Percentiles rank a stretch among this genome's conserved stretches.
phyloP scores from a whole-genome alignment of 75 land plant genomes.

The Pinus tabuliformis region DNA sequence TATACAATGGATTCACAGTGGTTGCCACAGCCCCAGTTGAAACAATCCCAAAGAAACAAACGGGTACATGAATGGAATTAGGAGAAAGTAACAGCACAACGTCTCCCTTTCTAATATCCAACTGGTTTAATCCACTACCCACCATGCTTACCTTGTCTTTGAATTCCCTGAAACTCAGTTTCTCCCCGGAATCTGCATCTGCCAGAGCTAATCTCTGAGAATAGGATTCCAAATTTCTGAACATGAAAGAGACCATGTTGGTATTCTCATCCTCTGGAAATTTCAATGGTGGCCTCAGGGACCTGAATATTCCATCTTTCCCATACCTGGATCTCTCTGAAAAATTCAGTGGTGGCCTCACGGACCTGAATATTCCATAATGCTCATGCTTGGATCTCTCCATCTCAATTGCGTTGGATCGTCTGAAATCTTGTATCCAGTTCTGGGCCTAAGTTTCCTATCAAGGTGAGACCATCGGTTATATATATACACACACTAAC shows the following conservation, averaged over 20 bases:
- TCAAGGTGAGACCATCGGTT: no score
- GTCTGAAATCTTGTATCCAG: no score
- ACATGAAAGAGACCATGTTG: constrained; percentile 39
- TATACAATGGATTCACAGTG: constrained; percentile 64
- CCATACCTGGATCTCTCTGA: constrained; percentile 36
- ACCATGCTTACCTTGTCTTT: constrained; percentile 17
- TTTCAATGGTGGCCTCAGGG: constrained; percentile 20
- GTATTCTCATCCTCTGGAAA: constrained; percentile 19
- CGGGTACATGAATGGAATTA: constrained; percentile 50
- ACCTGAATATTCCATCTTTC: constrained; percentile 37
- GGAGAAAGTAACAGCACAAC: constrained; percentile 61
- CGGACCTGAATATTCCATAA: constrained; percentile 40
- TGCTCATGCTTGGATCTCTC: constrained; percentile 28
- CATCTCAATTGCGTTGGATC: not conserved
- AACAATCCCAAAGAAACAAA: constrained; percentile 44
- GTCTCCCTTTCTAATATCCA: constrained; percentile 53
- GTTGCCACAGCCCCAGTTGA: constrained; percentile 60
- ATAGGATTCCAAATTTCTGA: constrained; percentile 29
- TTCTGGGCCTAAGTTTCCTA: no score
- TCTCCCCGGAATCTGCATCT: constrained; percentile 43
- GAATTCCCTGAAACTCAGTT: constrained; percentile 39
- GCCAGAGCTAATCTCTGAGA: constrained; percentile 37
- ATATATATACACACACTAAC: no score
- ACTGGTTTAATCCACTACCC: constrained; percentile 12
- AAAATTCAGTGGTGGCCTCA: constrained; percentile 17